phyloP scores from a whole-genome alignment of 2,329 filamentous ascomycete species.

The Pseudogymnoascus sp. region DNA sequence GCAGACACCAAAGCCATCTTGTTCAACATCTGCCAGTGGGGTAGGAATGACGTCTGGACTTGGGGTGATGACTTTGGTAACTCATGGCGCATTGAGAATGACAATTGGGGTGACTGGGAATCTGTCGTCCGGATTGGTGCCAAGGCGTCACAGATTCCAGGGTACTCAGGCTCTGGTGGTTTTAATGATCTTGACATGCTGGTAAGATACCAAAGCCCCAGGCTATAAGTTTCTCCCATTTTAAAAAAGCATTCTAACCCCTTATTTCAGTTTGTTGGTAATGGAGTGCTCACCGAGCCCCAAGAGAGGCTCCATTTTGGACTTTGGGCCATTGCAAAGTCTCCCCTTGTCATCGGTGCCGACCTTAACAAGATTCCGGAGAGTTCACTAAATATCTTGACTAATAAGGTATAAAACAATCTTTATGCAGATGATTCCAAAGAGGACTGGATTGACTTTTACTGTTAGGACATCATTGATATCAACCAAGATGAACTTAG shows the following conservation, averaged over 20 bases:
- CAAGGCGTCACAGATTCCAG: slow-evolving; percentile 33
- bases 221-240: neutral
- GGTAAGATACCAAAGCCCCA: slow-evolving; percentile 11
- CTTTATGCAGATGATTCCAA: neutral
- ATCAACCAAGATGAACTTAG: slow-evolving; percentile 26
- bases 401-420: neutral
- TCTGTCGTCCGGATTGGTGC: slow-evolving; percentile 35
- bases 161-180: slow-evolving; percentile 31
- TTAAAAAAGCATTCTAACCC: neutral
- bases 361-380: neutral
- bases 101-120: slow-evolving; percentile 34
- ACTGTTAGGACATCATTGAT: neutral
- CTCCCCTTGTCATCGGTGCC: slow-evolving; percentile 22
- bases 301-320: slow-evolving; percentile 38
- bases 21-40: slow-evolving; percentile 38
- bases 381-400: neutral
- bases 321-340: slow-evolving; percentile 35
- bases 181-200: slow-evolving; percentile 40
- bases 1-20: slow-evolving; percentile 26
- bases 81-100: slow-evolving; percentile 35
- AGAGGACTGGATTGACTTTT: neutral
- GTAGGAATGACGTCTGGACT: slow-evolving; percentile 33
- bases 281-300: slow-evolving; percentile 28
- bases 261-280: slow-evolving; percentile 25
- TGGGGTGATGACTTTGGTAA: slow-evolving; percentile 35